Evolutionary conservation across 2,329 filamentous ascomycete genomes (phyloP).

Genomic region (Penicillium sp.): DNA sequence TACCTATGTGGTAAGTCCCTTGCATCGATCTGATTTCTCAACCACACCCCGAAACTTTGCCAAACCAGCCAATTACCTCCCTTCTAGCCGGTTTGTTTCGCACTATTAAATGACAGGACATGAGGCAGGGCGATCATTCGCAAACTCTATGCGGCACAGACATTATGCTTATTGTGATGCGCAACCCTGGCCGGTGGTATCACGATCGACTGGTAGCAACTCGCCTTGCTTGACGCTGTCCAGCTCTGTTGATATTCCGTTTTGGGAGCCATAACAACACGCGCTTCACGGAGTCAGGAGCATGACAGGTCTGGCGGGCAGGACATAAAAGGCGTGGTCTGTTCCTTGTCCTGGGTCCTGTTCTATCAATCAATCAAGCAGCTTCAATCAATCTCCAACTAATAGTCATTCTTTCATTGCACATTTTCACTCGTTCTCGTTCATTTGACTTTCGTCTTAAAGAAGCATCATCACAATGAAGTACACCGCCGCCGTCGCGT

Average conservation of each 20-base stretch:
- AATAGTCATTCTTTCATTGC: slow-evolving; percentile 6
- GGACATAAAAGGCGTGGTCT: slow-evolving; percentile 12
- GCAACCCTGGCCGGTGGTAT: background rate
- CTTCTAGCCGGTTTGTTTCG: background rate
- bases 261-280: background rate
- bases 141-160: background rate
- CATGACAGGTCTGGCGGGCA: background rate
- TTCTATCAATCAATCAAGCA: background rate
- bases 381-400: background rate
- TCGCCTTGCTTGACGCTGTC: background rate
- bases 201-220: background rate
- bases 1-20: background rate
- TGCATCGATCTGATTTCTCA: background rate
- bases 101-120: background rate
- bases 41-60: background rate
- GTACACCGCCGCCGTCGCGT: slow-evolving; percentile 6
- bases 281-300: background rate
- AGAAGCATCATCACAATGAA: slow-evolving; percentile 5
- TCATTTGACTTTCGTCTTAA: background rate
- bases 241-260: too few relatives aligned
- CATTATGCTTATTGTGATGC: background rate
- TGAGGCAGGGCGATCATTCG: background rate
- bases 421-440: background rate
- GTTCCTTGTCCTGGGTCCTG: background rate
- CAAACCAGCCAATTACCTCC: background rate